Conservation (phyloP, 164 flowering plant species). For the Stephania cephalantha region DNA sequence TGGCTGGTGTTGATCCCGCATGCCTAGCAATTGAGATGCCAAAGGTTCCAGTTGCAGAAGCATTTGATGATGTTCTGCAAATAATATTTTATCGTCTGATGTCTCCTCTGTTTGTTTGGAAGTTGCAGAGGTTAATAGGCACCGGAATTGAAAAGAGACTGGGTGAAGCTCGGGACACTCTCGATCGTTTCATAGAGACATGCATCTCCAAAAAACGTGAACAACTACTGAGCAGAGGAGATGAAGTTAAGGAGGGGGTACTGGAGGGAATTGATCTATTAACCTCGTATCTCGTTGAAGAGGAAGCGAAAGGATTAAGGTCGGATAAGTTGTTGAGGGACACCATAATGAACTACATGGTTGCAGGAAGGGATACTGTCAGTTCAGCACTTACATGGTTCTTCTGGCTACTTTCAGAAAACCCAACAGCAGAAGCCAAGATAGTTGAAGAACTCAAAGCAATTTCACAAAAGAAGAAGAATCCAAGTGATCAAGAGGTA, state of each 20-base stretch:
- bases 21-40: slow-evolving; percentile 27
- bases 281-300: slow-evolving; percentile 6
- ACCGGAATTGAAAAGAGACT: slow-evolving; percentile 36
- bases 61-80: slow-evolving; percentile 24
- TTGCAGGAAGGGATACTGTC: slow-evolving; percentile 52
- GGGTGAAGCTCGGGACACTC: slow-evolving; percentile 16
- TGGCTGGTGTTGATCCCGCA: slow-evolving; percentile 26
- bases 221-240: neutral
- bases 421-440: slow-evolving; percentile 33
- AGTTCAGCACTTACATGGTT: slow-evolving; percentile 53
- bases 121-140: slow-evolving; percentile 29
- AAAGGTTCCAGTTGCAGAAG: slow-evolving; percentile 19
- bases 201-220: slow-evolving; percentile 18
- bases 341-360: slow-evolving; percentile 27
- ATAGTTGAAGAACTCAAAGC: slow-evolving; percentile 30
- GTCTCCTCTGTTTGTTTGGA: slow-evolving; percentile 30
- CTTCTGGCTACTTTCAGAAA: slow-evolving; percentile 32
- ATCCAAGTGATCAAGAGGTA: slow-evolving; percentile 1
- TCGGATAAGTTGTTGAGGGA: slow-evolving; percentile 42
- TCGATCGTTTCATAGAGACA: slow-evolving; percentile 21
- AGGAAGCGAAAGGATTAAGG: neutral
- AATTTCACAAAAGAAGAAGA: neutral
- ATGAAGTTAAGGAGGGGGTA: neutral
- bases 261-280: slow-evolving; percentile 16
- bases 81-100: slow-evolving; percentile 23